A percentile compares a stretch with the other conserved stretches of the same genome.
Evolutionary conservation across 306 rosid species (phyloP).

Genomic region (Hippophae tibetana): DNA sequence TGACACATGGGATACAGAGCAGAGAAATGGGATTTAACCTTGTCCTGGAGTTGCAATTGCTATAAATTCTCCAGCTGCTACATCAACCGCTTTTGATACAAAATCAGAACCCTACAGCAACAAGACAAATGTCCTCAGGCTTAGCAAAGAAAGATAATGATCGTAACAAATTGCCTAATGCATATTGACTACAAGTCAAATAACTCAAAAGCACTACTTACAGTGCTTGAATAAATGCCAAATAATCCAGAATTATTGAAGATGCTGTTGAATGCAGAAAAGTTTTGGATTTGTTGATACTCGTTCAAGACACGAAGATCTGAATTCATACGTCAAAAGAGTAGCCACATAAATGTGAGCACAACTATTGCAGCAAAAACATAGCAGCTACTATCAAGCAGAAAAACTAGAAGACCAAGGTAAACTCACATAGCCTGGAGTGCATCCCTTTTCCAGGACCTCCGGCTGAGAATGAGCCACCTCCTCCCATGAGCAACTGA

Average conservation of each 20-base stretch:
- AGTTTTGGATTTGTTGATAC: conserved; percentile 67
- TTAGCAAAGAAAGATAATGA: conserved; percentile 8
- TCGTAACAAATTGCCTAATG: not conserved
- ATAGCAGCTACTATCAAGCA: conserved; percentile 7
- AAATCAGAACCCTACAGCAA: conserved; percentile 56
- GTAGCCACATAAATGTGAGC: conserved; percentile 6
- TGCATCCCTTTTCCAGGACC: conserved; percentile 99
- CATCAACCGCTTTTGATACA: conserved; percentile 52
- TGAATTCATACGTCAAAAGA: conserved; percentile 23
- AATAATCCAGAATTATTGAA: conserved; percentile 79
- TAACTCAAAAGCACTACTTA: conserved; percentile 30
- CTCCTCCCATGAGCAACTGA: conserved; percentile 97
- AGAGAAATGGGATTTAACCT: conserved; percentile 35
- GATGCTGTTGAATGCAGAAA: conserved; percentile 91
- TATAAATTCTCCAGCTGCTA: conserved; percentile 66
- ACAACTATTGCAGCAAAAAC: conserved; percentile 15
- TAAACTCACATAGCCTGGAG: conserved; percentile 81
- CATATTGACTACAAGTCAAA: conserved; percentile 1
- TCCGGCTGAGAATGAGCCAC: conserved; percentile 92
- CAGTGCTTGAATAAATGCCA: conserved; percentile 79
- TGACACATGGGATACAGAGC: not conserved
- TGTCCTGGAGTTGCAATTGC: conserved; percentile 79
- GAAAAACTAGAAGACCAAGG: conserved; percentile 9
- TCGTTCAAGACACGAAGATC: conserved; percentile 81
- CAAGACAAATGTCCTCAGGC: conserved; percentile 15